These are phyloP conservation scores for Pyrrhoderma lamaoense DNA, from an alignment of 1,284 basidiomycete genomes.

Conservation along the genomic window DNA sequence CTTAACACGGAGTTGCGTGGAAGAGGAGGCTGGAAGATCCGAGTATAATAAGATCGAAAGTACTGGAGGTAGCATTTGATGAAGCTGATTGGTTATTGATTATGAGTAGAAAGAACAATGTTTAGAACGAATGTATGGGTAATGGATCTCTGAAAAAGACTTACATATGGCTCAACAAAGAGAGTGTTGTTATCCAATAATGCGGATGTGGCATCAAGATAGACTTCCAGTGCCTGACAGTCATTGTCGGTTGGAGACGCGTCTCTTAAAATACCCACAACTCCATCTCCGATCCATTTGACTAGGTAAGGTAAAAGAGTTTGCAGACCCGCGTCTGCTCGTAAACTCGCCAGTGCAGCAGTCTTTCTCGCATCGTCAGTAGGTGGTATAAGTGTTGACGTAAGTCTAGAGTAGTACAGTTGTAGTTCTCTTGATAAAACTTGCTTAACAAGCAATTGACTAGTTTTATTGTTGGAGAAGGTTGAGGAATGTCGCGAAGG, in stretches of 20 bases:
- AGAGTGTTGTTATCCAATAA: slow-evolving; percentile 79
- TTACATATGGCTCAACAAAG: slow-evolving; percentile 95
- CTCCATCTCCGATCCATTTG: slow-evolving; percentile 89
- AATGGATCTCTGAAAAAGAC: slow-evolving; percentile 31
- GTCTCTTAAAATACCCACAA: slow-evolving; percentile 60
- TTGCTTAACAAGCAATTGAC: slow-evolving; percentile 78
- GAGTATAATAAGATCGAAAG: slow-evolving; percentile 88
- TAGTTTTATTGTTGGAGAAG: slow-evolving; percentile 33
- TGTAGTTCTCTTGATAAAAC: slow-evolving; percentile 93
- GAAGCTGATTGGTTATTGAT: slow-evolving; percentile 50
- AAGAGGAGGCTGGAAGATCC: slow-evolving; percentile 55
- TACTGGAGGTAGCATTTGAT: slow-evolving; percentile 91
- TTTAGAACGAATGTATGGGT: background rate
- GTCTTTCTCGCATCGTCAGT: slow-evolving; percentile 59
- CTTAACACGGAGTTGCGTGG: slow-evolving; percentile 59
- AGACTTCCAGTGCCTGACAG: slow-evolving; percentile 63
- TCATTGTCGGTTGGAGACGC: slow-evolving; percentile 53
- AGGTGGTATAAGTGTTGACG: slow-evolving; percentile 72
- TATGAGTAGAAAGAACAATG: slow-evolving; percentile 4
- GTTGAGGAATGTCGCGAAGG: slow-evolving; percentile 26
- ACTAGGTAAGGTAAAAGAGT: slow-evolving; percentile 94
- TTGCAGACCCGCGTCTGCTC: slow-evolving; percentile 87
- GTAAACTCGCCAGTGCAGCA: slow-evolving; percentile 85
- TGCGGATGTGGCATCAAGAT: slow-evolving; percentile 77
- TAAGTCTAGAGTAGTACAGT: slow-evolving; percentile 91